Base-by-base conservation (phyloP, 257 asterid species). In the Primulina huaijiensis region DNA sequence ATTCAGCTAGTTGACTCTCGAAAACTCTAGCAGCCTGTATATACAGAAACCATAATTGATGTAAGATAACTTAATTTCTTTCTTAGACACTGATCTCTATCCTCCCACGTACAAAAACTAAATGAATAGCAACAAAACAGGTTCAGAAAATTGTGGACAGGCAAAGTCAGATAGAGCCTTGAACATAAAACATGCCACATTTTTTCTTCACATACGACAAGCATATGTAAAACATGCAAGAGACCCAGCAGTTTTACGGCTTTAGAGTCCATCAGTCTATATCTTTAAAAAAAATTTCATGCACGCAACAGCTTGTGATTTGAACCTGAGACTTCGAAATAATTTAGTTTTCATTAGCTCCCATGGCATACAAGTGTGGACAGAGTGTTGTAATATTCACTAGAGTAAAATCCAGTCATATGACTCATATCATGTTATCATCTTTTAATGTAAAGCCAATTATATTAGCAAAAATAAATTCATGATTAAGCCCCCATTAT, bases 1-100 rank as follows among this genome's bases (percentile, higher is more conserved):
- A 94, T 83, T 94, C 99, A 17, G 97, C 97, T 76, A 94, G 79
- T 62, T 94, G 95, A 79, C 99, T 94, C 90, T 94, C 99, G 58
- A 94, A 91, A 8, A 94, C 97, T 76, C 96, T 82, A 78, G 97
- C 97, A 71, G 99, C 99, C 99, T 94, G 82, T 82, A 73, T 75
- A 60, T 70, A 58, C 31, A 64, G 61, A 53, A 19, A 66, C 34
- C 57, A 76, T 8, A 21, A 38, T 17, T 64, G 64, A 6, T 20
- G 33, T 25, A 61, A 38, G 64, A 61, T 31, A 46, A 23, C 40
- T 46, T 40, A 52, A 10, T 43, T 43, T 43, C 53, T 64, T 64
- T 64, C 60, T 57, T 60, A 2, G 33, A 33, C 2, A 30, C 62
- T 25, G 19, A 58, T 30, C 5, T 11, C 38, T 67, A 23, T 60